Evolutionary conservation across 176 grass and related monocot species (phyloP), one percentile per base, ranked within the genome.

Genomic region (Areca catechu): DNA sequence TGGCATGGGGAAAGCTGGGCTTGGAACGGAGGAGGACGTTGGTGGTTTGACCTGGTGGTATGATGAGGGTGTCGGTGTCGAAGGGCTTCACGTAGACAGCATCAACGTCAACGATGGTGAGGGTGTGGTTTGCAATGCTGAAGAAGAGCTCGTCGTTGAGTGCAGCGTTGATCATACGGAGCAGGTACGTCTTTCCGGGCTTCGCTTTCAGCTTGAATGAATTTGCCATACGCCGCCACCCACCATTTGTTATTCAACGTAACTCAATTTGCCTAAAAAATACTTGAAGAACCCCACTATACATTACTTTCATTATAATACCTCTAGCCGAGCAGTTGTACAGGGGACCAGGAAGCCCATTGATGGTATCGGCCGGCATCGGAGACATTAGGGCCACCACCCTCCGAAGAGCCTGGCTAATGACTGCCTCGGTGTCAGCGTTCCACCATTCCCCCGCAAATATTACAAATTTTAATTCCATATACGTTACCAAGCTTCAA

Each of bases 111-210:
- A 89, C 77, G 49, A 89, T 48, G 17, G 77, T 85, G 63, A 89
- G 77, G 51, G 24, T 10, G 70, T 89, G 86, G 22, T 77, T 72
- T 22, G 77, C 81, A 70, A 89, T 22, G 59, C 76, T 80, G 86
- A 89, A 89, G 74, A 89, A 89, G 74, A 89, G 81, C 62, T 85
- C 81, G 43, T 85, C 81, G 4, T 89, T 89, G 79, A 89, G 81
- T 22, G 85, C 85, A 43, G 85, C 77, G 54, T 89, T 89, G 72
- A 89, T 75, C 67, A 89, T 62, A 18, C 86, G 86, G 55, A 89
- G 80, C 69, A 89, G 62, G 71, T 85, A 89, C 71, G 81, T 85
- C 73, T 89, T 85, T 0, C 80, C 81, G 0, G 61, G 57, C 56
- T 78, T 20, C 63, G 85, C 86, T 48, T 78, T 84, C 19, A 85